A percentile compares a stretch with the other conserved stretches of the same genome.
Conservation (phyloP, 2,329 filamentous ascomycete species). For the Xylaria sp. region DNA sequence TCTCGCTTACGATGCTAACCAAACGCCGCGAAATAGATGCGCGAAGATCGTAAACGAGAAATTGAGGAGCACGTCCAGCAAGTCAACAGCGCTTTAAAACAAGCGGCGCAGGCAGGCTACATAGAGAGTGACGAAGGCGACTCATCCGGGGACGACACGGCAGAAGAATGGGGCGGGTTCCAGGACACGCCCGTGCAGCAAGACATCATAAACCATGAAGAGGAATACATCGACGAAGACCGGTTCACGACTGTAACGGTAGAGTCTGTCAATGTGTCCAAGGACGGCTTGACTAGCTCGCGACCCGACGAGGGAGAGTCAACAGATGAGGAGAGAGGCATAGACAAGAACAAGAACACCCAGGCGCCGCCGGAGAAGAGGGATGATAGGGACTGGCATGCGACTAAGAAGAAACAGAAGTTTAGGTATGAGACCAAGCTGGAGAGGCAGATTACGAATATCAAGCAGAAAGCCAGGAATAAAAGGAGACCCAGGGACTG, state of each 20-base stretch:
- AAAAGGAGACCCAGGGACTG: conserved; percentile 48
- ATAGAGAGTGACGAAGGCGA: conserved; percentile 43
- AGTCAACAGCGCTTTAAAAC: conserved; percentile 76
- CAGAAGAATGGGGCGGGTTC: conserved; percentile 72
- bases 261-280: conserved; percentile 84
- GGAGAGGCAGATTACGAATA: conserved; percentile 79
- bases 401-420: conserved; percentile 83
- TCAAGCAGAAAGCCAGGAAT: conserved; percentile 77
- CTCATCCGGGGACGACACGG: conserved; percentile 46
- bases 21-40: conserved; percentile 65
- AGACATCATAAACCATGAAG: conserved; percentile 76
- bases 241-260: conserved; percentile 95
- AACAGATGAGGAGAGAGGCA: conserved; percentile 52
- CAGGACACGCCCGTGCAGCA: conserved; percentile 60
- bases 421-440: conserved; percentile 93
- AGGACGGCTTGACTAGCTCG: conserved; percentile 71
- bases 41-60: conserved; percentile 84
- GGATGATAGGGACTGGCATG: conserved; percentile 53
- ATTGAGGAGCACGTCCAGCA: conserved; percentile 83
- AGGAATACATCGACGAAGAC: conserved; percentile 97
- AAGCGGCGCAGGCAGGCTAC: conserved; percentile 64
- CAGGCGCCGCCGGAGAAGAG: conserved; percentile 21
- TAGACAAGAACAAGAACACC: conserved; percentile 32
- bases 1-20: conserved; percentile 3
- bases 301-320: conserved; percentile 59